phyloP scores from a whole-genome alignment of 1,284 basidiomycete genomes.

The Kwoniella shivajii region DNA sequence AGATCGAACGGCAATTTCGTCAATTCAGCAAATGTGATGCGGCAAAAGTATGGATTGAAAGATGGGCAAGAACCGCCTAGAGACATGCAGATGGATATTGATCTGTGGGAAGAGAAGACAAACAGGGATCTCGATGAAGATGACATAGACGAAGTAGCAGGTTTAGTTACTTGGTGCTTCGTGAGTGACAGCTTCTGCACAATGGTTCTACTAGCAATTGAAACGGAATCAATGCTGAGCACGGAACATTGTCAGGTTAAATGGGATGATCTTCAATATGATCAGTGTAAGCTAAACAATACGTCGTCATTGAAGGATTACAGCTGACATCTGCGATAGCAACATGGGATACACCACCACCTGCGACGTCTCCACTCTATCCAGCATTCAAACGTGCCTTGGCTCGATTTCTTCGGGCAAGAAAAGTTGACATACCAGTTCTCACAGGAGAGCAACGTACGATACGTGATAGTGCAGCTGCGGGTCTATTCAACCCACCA shows the following conservation, averaged over 20 bases:
- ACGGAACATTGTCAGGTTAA: slow-evolving; percentile 69
- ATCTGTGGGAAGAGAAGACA: slow-evolving; percentile 63
- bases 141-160: slow-evolving; percentile 62
- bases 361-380: slow-evolving; percentile 55
- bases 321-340: slow-evolving; percentile 56
- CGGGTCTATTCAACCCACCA: slow-evolving; percentile 40
- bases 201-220: no score
- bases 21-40: slow-evolving; percentile 10
- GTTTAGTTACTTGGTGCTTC: slow-evolving; percentile 45
- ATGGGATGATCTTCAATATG: slow-evolving; percentile 87
- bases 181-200: slow-evolving; percentile 21
- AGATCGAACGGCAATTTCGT: neutral
- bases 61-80: slow-evolving; percentile 41
- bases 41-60: slow-evolving; percentile 5
- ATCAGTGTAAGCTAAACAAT: slow-evolving; percentile 65
- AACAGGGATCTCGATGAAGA: slow-evolving; percentile 57
- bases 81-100: slow-evolving; percentile 39
- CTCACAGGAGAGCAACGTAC: slow-evolving; percentile 45
- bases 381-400: slow-evolving; percentile 69
- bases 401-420: slow-evolving; percentile 65
- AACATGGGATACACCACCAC: slow-evolving; percentile 86
- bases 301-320: neutral
- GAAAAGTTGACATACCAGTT: slow-evolving; percentile 64
- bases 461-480: slow-evolving; percentile 42
- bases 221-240: no score